phyloP scores from a whole-genome alignment of 495 filamentous ascomycete genomes.

The Astrothelium subdiscretum region DNA sequence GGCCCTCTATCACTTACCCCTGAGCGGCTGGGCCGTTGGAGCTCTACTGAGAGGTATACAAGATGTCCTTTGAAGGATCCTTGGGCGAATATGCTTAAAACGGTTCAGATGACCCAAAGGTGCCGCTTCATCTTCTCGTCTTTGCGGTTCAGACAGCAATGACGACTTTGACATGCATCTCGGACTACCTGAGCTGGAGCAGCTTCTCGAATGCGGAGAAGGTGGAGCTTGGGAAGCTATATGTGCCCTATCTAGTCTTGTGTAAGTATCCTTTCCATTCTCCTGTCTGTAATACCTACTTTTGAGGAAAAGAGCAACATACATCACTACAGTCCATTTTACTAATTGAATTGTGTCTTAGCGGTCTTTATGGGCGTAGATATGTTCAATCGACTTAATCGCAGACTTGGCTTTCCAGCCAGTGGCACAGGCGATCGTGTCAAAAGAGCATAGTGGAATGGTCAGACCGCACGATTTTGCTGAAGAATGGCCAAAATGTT shows the following conservation, averaged over 20 bases:
- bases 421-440: background rate
- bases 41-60: conserved; percentile 41
- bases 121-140: conserved; percentile 55
- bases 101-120: conserved; percentile 41
- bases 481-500: too few relatives aligned
- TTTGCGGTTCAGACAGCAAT: conserved; percentile 59
- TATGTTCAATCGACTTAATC: conserved; percentile 37
- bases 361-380: conserved; percentile 46
- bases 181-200: conserved; percentile 38
- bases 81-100: background rate
- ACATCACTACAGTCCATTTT: background rate
- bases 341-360: conserved; percentile 16
- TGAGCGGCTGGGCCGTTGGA: conserved; percentile 52
- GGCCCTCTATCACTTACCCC: conserved; percentile 53
- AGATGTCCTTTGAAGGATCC: background rate
- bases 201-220: conserved; percentile 33
- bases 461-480: background rate
- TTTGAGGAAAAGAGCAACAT: background rate
- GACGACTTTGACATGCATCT: conserved; percentile 60
- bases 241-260: conserved; percentile 60
- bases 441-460: background rate
- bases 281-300: background rate
- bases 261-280: conserved; percentile 41
- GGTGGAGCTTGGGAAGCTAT: conserved; percentile 47
- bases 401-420: background rate